These are phyloP conservation scores for Echeveria elegans DNA, from an alignment of 164 flowering plant genomes.

Conservation along the genomic window DNA sequence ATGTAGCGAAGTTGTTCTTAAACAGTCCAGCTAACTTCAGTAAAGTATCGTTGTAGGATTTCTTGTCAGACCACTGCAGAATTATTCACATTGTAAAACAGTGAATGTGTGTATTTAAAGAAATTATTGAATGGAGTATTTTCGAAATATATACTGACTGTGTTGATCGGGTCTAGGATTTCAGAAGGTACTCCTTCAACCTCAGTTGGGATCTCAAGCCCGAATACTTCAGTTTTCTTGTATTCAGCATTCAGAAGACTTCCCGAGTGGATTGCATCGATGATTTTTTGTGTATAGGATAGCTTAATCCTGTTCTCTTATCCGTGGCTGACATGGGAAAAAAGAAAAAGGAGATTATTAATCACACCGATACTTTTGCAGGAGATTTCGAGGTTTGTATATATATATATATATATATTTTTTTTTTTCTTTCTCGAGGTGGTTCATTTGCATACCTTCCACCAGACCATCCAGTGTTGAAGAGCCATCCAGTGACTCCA, in stretches of 20 bases:
- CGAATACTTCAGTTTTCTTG: not conserved
- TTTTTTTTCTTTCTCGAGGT: too few relatives aligned
- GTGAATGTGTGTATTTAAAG: not conserved
- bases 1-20: constrained; percentile 77
- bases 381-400: not conserved
- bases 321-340: not conserved
- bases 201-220: not conserved
- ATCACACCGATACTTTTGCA: not conserved
- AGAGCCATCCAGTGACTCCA: not conserved
- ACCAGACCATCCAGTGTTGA: not conserved
- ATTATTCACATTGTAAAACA: not conserved
- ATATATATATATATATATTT: too few relatives aligned
- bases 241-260: not conserved
- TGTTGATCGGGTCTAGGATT: constrained; percentile 71
- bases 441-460: not conserved
- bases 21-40: constrained; percentile 81
- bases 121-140: not conserved
- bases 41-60: constrained; percentile 57
- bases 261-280: not conserved
- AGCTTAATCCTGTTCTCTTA: not conserved
- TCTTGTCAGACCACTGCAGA: constrained; percentile 76
- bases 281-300: not conserved
- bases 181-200: constrained; percentile 44
- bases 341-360: too few relatives aligned
- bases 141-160: constrained; percentile 25